Conservation (phyloP, 140 eudicot species). For the Oenanthe javanica region DNA sequence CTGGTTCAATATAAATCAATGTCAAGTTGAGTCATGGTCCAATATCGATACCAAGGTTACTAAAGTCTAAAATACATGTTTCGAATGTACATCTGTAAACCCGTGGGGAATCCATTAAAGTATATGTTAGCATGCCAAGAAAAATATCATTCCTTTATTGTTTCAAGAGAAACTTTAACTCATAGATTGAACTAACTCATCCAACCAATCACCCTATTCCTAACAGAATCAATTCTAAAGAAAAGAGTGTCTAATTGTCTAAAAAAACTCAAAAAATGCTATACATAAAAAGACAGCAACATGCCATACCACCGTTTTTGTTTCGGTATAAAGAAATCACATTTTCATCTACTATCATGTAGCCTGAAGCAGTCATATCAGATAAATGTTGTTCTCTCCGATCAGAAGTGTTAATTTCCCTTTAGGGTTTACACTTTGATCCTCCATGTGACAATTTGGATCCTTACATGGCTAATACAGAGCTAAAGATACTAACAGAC, state of each 20-base stretch:
- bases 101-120: neutral
- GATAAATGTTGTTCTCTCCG: neutral
- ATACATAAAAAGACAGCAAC: neutral
- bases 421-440: neutral
- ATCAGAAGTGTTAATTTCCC: neutral
- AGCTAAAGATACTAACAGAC: too few relatives aligned
- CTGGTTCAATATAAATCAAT: neutral
- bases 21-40: neutral
- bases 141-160: too few relatives aligned
- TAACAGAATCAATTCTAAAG: too few relatives aligned
- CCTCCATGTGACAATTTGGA: neutral
- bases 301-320: neutral
- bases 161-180: neutral
- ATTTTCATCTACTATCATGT: neutral
- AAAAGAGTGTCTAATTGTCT: too few relatives aligned
- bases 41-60: neutral
- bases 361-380: too few relatives aligned
- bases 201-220: neutral
- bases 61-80: neutral
- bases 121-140: neutral
- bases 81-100: neutral
- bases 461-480: neutral
- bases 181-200: neutral
- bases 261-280: neutral
- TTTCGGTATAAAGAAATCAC: neutral